Conservation (phyloP, 768 basidiomycete species). For the Amanita molliuscula region DNA sequence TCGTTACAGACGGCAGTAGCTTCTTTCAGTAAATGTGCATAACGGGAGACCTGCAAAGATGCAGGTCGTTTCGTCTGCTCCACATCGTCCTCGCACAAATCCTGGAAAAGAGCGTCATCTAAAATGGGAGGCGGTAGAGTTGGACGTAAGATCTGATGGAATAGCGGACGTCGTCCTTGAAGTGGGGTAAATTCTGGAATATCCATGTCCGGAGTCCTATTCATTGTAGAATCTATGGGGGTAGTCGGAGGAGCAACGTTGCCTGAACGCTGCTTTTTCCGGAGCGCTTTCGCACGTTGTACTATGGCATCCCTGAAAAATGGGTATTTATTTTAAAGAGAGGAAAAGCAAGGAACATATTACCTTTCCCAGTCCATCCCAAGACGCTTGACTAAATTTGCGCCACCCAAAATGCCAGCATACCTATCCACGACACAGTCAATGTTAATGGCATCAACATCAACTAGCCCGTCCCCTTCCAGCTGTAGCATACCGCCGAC, state of each 20-base stretch:
- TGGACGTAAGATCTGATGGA: slow-evolving; percentile 16
- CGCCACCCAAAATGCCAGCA: slow-evolving; percentile 36
- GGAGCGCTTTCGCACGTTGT: slow-evolving; percentile 42
- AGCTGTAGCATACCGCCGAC: slow-evolving; percentile 22
- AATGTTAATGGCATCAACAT: slow-evolving; percentile 40
- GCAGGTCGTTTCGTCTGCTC: slow-evolving; percentile 23
- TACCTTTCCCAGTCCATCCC: slow-evolving; percentile 53
- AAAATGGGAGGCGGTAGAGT: slow-evolving; percentile 14
- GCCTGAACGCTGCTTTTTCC: slow-evolving; percentile 49
- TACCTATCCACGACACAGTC: slow-evolving; percentile 57
- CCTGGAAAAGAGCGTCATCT: slow-evolving; percentile 22
- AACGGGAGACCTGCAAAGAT: slow-evolving; percentile 40
- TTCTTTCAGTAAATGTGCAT: slow-evolving; percentile 49
- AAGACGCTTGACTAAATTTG: slow-evolving; percentile 23
- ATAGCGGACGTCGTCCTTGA: slow-evolving; percentile 19
- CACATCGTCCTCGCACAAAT: slow-evolving; percentile 12
- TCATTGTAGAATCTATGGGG: slow-evolving; percentile 12
- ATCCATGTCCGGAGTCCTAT: slow-evolving; percentile 19
- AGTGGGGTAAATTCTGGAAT: slow-evolving; percentile 49
- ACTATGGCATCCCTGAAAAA: slow-evolving; percentile 36
- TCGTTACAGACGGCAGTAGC: slow-evolving; percentile 30
- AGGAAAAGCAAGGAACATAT: slow-evolving; percentile 12
- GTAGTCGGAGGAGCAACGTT: slow-evolving; percentile 48
- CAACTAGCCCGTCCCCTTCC: slow-evolving; percentile 30
- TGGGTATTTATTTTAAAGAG: not conserved